phyloP scores from a whole-genome alignment of 495 filamentous ascomycete genomes.

The Podospora fimiseda region DNA sequence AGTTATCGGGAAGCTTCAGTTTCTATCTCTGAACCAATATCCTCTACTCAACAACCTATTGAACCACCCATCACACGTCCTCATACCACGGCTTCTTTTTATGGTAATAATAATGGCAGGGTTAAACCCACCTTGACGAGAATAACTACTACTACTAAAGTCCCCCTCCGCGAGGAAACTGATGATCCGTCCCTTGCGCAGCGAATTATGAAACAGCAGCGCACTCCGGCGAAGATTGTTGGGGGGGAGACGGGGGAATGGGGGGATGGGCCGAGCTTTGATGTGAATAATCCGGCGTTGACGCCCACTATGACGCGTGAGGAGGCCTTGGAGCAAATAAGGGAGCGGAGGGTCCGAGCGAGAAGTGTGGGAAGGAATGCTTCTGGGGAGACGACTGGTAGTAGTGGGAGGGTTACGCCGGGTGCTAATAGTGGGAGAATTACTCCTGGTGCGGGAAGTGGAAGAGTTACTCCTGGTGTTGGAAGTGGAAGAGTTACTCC shows the following conservation, averaged over 20 bases:
- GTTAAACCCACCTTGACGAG: constrained; percentile 20
- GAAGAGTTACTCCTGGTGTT: background rate
- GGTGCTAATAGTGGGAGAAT: background rate
- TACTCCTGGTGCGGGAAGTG: background rate
- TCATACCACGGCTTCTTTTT: background rate
- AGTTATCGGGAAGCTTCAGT: constrained; percentile 9
- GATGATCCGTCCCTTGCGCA: constrained; percentile 23
- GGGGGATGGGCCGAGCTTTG: constrained; percentile 32
- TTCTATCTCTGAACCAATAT: background rate
- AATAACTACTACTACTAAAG: constrained; percentile 39
- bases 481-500: constrained; percentile 1
- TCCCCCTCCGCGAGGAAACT: constrained; percentile 38
- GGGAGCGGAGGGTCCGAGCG: constrained; percentile 45
- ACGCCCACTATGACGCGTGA: constrained; percentile 53
- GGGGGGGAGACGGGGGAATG: background rate
- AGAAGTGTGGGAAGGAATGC: constrained; percentile 19
- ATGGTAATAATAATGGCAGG: background rate
- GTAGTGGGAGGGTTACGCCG: background rate
- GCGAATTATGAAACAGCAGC: constrained; percentile 22
- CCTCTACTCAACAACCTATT: background rate
- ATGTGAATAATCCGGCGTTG: constrained; percentile 43
- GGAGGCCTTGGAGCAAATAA: constrained; percentile 51
- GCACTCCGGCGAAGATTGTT: constrained; percentile 25
- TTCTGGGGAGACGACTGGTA: background rate
- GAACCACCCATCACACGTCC: constrained; percentile 1